Evolutionary conservation across 495 filamentous ascomycete species (phyloP).

Genomic region (Elasticomyces elasticus): DNA sequence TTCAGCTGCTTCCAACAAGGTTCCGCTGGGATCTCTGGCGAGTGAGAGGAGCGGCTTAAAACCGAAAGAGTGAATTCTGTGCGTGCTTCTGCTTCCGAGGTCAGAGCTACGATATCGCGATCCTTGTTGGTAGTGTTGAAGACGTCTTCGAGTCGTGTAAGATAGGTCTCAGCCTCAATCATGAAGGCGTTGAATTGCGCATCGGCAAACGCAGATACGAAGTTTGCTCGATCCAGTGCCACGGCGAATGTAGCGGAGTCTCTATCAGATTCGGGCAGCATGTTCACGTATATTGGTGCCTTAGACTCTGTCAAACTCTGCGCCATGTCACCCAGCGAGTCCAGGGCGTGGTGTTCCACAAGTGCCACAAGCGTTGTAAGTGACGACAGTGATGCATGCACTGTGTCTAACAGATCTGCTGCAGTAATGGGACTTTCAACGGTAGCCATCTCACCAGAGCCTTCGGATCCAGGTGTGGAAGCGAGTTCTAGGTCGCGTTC

Average conservation of each 20-base stretch:
- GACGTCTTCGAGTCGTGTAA: conserved; percentile 6
- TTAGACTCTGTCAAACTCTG: conserved; percentile 46
- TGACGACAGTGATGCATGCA: conserved; percentile 50
- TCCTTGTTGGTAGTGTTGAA: conserved; percentile 6
- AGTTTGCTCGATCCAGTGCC: conserved; percentile 16
- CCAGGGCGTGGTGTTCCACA: conserved; percentile 32
- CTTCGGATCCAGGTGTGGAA: conserved; percentile 27
- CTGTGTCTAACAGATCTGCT: conserved; percentile 53
- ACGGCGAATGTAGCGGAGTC: conserved; percentile 7
- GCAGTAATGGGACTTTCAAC: conserved; percentile 54
- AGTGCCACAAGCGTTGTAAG: conserved; percentile 45
- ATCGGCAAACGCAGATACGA: conserved; percentile 17
- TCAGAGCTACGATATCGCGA: conserved; percentile 4
- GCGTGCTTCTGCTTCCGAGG: conserved; percentile 16
- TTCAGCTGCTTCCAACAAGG: conserved; percentile 20
- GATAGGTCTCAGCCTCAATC: conserved; percentile 16
- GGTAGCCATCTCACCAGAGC: conserved; percentile 50
- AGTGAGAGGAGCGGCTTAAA: neutral
- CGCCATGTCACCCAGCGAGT: conserved; percentile 28
- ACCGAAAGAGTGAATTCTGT: conserved; percentile 11
- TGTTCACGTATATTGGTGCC: conserved; percentile 38
- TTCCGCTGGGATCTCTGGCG: neutral
- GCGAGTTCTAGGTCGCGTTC: no score
- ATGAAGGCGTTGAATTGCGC: conserved; percentile 19
- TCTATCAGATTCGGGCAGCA: conserved; percentile 30